Conservation (phyloP, 192 early-diverging fungal species). For the Mortierella antarctica region DNA sequence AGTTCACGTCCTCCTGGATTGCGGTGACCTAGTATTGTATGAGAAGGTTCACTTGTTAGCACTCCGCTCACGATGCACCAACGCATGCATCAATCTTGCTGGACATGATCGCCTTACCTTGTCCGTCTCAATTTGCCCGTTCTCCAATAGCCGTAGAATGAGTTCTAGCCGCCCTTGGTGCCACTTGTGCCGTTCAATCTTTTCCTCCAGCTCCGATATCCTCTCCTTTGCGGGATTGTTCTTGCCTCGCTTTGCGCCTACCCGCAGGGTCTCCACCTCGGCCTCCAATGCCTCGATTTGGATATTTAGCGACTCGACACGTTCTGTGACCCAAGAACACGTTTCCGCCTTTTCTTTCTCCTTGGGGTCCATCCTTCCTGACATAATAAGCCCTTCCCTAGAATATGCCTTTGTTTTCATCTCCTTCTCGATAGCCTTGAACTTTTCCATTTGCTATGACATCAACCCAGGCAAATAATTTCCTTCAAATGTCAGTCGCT, state of each 20-base stretch:
- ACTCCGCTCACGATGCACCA: too few species aligned
- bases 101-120: slow-evolving; percentile 59
- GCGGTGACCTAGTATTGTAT: slow-evolving; percentile 64
- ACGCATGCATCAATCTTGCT: too few species aligned
- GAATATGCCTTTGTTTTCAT: slow-evolving; percentile 99
- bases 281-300: slow-evolving; percentile 95
- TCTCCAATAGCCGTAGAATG: slow-evolving; percentile 92
- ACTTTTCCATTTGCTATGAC: slow-evolving; percentile 95
- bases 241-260: slow-evolving; percentile 77
- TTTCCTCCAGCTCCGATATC: slow-evolving; percentile 74
- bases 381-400: slow-evolving; percentile 88
- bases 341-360: slow-evolving; percentile 92
- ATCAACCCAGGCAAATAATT: too few species aligned
- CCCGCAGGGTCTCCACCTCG: slow-evolving; percentile 83
- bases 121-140: slow-evolving; percentile 88
- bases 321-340: slow-evolving; percentile 85
- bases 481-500: not conserved
- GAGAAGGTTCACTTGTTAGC: too few species aligned
- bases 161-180: slow-evolving; percentile 93
- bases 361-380: slow-evolving; percentile 90
- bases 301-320: slow-evolving; percentile 83
- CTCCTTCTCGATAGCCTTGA: slow-evolving; percentile 98
- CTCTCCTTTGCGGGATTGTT: slow-evolving; percentile 87
- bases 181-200: slow-evolving; percentile 90
- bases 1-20: slow-evolving; percentile 91